Base-by-base conservation (phyloP, 108 stramenopile genomes). In the Licmophora abbreviata region DNA sequence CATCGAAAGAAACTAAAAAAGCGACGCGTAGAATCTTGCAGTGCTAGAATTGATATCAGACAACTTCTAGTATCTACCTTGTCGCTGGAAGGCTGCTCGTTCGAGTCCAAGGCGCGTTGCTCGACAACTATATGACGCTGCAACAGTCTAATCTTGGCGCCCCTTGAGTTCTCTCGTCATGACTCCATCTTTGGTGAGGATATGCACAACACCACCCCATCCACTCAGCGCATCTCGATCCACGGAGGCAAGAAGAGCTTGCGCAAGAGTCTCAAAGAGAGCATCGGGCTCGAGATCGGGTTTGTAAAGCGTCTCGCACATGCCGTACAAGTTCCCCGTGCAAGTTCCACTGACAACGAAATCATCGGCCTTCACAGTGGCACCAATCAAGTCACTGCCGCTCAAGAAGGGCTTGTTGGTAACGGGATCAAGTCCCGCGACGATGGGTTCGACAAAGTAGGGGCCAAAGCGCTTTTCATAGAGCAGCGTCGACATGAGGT, bases 191-290 rank as follows among this genome's bases (percentile, higher is more conserved):
- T 78, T 73, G 27, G 89, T 94, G 63, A 99, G 92, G 48, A 99
- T 95, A 68, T 98, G 97, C 17, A 99, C 99, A 24, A 96, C 83
- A 15, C 92, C 99, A n/a, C 99, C 99, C 99, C 97, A 98, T 32
- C 99, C 97, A 54, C 89, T 90, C 36, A 97, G 56, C 0, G 97
- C 92, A 73, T 99, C 99, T 36, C 99, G 58, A 63, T 99, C 99
- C 44, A 98, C 95, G 51, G 88, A 74, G 14, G 95, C 81, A 60
- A 98, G 70, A 47, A 99, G 61, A n/a, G 89, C 85, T 68, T 99
- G 99, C 0, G 89, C 81, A 52, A 99, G 63, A 0, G 94, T 95
- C 66, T 99, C 99, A 68, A 99, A 98, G 42, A 99, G 71, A 56
- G 87, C 81, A 53, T 99, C 97, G 41, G 92, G 79, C 42, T 93